Conservation (phyloP, 345 rosid genomes). For the Pugionium cornutum region DNA sequence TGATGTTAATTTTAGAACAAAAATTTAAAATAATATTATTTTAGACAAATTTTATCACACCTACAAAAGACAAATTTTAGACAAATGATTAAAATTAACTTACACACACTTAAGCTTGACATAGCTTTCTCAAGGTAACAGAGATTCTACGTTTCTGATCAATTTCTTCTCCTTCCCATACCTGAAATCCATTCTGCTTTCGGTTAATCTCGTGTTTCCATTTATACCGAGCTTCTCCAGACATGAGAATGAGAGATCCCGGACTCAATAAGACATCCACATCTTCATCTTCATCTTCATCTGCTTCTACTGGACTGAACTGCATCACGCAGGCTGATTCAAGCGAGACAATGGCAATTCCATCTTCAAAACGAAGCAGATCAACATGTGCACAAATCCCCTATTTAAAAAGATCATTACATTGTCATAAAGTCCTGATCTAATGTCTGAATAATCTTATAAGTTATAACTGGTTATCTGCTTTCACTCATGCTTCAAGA, state of each 20-base stretch:
- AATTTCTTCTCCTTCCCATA: slow-evolving; percentile 71
- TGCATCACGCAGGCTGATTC: slow-evolving; percentile 90
- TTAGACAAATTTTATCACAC: neutral
- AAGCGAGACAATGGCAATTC: slow-evolving; percentile 79
- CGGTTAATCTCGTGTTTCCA: slow-evolving; percentile 97
- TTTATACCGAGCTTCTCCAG: slow-evolving; percentile 72
- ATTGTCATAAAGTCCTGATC: neutral
- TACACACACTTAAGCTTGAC: slow-evolving; percentile 32
- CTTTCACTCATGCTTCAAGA: slow-evolving; percentile 9
- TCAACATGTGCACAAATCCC: slow-evolving; percentile 96
- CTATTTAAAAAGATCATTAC: slow-evolving; percentile 37
- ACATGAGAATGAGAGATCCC: slow-evolving; percentile 83
- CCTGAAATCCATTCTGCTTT: slow-evolving; percentile 69
- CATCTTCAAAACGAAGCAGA: slow-evolving; percentile 85
- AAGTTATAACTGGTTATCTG: neutral
- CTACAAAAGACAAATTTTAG: neutral
- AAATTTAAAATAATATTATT: too few species aligned
- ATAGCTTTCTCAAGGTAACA: slow-evolving; percentile 73
- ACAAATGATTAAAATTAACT: neutral
- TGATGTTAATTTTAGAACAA: too few species aligned
- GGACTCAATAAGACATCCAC: slow-evolving; percentile 60
- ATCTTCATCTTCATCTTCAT: slow-evolving; percentile 7
- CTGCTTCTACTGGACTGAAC: slow-evolving; percentile 49
- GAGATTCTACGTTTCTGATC: slow-evolving; percentile 70
- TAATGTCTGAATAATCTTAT: neutral